Evolutionary conservation across 371 early-diverging fungal genomes (phyloP).

Genomic region (Apophysomyces variabilis): DNA sequence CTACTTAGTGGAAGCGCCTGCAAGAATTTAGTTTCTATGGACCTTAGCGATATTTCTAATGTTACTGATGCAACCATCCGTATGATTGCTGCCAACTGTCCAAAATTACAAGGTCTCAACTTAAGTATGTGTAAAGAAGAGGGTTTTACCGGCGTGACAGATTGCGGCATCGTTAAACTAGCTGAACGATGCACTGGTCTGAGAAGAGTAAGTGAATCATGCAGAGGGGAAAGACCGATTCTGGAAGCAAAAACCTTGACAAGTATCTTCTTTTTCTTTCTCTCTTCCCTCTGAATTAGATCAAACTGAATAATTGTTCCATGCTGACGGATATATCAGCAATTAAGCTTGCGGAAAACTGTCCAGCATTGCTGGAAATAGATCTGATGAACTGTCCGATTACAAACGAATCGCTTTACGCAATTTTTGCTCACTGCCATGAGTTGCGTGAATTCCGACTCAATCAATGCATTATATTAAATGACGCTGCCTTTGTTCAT

Average conservation of each 20-base stretch:
- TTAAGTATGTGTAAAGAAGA: conserved; percentile 42
- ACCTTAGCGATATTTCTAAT: conserved; percentile 44
- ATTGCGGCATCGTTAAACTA: conserved; percentile 41
- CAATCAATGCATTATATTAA: conserved; percentile 45
- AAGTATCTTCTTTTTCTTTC: conserved; percentile 8
- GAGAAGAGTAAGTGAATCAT: conserved; percentile 40
- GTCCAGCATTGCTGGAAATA: conserved; percentile 61
- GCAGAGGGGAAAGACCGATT: neutral
- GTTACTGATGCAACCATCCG: conserved; percentile 41
- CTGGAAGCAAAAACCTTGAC: no score
- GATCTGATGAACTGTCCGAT: conserved; percentile 62
- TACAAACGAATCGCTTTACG: conserved; percentile 50
- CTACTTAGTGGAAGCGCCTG: conserved; percentile 40
- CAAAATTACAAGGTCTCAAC: conserved; percentile 49
- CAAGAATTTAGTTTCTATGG: conserved; percentile 40
- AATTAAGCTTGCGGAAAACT: conserved; percentile 51
- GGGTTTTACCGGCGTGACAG: conserved; percentile 37
- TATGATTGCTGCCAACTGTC: conserved; percentile 43
- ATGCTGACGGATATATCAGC: conserved; percentile 57
- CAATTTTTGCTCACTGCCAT: conserved; percentile 46
- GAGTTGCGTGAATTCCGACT: conserved; percentile 64
- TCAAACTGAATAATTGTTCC: conserved; percentile 62
- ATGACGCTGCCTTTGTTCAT: conserved; percentile 51
- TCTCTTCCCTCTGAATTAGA: conserved; percentile 40
- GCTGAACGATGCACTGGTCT: conserved; percentile 42